A percentile compares a stretch with the other conserved stretches of the same genome.
Evolutionary conservation across 73 alveolate species (phyloP).

Genomic region (Blepharisma japonicum): DNA sequence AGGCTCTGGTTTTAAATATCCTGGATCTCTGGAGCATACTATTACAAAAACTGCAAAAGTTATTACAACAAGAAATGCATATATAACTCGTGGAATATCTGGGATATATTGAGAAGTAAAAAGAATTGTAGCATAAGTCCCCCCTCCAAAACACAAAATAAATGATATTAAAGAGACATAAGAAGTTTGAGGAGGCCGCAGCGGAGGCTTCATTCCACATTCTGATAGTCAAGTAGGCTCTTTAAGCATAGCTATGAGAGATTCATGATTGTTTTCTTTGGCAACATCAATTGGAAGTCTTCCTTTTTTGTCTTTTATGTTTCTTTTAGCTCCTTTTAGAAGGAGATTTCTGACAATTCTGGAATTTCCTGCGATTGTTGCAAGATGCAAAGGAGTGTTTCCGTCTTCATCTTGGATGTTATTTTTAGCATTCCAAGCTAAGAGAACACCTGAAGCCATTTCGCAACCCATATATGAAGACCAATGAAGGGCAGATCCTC

Average conservation of each 20-base stretch:
- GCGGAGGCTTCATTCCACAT: slow-evolving; percentile 24
- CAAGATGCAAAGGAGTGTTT: slow-evolving; percentile 83
- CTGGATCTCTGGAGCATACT: slow-evolving; percentile 24
- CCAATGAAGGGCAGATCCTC: slow-evolving; percentile 89
- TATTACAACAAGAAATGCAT: not conserved
- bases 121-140: not conserved
- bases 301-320: slow-evolving; percentile 67
- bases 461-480: slow-evolving; percentile 78
- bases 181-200: slow-evolving; percentile 5
- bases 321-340: slow-evolving; percentile 74
- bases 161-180: not conserved
- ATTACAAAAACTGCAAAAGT: slow-evolving; percentile 8
- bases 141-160: not conserved
- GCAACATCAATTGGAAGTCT: slow-evolving; percentile 68
- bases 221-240: slow-evolving; percentile 29
- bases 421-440: slow-evolving; percentile 62
- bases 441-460: slow-evolving; percentile 57
- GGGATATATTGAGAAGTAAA: slow-evolving; percentile 1
- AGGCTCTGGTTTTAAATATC: slow-evolving; percentile 4
- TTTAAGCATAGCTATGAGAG: slow-evolving; percentile 15
- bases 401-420: slow-evolving; percentile 67
- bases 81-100: not conserved
- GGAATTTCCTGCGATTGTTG: slow-evolving; percentile 55
- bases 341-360: slow-evolving; percentile 70
- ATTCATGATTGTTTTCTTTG: slow-evolving; percentile 32